Evolutionary conservation across 768 basidiomycete species (phyloP).

Genomic region (Sarcodon aspratus): DNA sequence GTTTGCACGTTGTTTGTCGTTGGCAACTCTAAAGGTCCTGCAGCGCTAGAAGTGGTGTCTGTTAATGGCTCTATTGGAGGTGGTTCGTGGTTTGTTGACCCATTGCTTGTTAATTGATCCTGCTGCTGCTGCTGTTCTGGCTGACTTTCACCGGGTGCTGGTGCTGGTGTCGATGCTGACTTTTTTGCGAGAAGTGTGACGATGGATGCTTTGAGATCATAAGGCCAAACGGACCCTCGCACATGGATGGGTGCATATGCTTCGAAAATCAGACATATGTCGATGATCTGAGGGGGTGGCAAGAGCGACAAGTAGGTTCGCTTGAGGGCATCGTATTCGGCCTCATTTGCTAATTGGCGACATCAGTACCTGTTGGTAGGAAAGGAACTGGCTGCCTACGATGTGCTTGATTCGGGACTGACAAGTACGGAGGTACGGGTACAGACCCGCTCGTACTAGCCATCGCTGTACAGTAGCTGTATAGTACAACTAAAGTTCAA

Average conservation of each 20-base stretch:
- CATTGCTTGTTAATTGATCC: background rate
- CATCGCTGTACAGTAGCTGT: no score
- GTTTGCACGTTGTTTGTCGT: background rate
- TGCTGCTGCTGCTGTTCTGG: constrained; percentile 1
- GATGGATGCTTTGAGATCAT: constrained; percentile 56
- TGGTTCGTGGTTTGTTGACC: background rate
- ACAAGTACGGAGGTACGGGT: no score
- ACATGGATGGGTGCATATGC: constrained; percentile 54
- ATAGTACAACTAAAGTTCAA: no score
- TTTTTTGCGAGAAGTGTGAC: constrained; percentile 32
- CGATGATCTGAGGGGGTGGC: constrained; percentile 61
- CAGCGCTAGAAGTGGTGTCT: constrained; percentile 6
- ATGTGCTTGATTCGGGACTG: no score
- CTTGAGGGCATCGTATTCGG: constrained; percentile 47
- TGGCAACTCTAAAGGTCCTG: background rate
- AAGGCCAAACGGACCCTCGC: constrained; percentile 62
- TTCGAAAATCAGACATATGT: constrained; percentile 67
- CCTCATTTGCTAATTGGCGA: constrained; percentile 14
- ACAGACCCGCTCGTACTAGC: no score
- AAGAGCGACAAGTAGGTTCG: constrained; percentile 61
- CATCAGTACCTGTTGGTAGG: no score
- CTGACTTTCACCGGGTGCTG: constrained; percentile 2
- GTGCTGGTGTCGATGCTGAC: constrained; percentile 11
- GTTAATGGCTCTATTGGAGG: constrained; percentile 7
- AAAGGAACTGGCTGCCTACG: no score